A percentile compares a stretch with the other conserved stretches of the same genome.
Conservation (phyloP, 306 rosid species). For the Ammopiptanthus mongolicus region DNA sequence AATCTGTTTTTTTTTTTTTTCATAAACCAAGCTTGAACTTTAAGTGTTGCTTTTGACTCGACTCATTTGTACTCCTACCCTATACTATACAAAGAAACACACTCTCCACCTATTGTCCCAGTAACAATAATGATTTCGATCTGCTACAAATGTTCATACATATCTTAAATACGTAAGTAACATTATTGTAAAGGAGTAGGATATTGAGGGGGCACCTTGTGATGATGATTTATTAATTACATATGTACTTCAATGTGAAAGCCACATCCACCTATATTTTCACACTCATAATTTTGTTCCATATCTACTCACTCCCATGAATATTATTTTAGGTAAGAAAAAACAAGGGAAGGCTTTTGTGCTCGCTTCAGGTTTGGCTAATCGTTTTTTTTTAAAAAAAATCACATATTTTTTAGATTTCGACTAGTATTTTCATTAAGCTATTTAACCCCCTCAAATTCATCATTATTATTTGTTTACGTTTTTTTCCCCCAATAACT, state of each 20-base stretch:
- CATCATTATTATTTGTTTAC: background rate
- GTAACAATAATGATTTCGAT: background rate
- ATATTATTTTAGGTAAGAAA: too few species aligned
- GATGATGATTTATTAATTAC: background rate
- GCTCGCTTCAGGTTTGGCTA: background rate
- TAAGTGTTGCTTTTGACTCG: too few species aligned
- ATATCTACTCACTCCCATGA: background rate
- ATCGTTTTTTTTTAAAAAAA: too few species aligned
- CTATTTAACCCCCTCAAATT: background rate
- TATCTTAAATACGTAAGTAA: background rate
- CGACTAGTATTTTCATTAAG: background rate
- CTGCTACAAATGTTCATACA: background rate
- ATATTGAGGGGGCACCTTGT: background rate
- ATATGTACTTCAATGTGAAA: slow-evolving; percentile 17
- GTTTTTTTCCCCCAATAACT: background rate
- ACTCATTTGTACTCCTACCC: too few species aligned
- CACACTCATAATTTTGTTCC: slow-evolving; percentile 1
- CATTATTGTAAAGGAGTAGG: background rate
- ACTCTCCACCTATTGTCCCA: background rate
- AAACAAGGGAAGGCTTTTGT: background rate
- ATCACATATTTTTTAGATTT: background rate
- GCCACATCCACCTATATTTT: slow-evolving; percentile 9
- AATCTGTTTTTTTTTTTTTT: too few species aligned
- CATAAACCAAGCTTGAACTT: too few species aligned
- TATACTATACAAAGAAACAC: background rate